These are phyloP conservation scores for Cicer arietinum DNA, from an alignment of 306 rosid species.

Conservation along the genomic window DNA sequence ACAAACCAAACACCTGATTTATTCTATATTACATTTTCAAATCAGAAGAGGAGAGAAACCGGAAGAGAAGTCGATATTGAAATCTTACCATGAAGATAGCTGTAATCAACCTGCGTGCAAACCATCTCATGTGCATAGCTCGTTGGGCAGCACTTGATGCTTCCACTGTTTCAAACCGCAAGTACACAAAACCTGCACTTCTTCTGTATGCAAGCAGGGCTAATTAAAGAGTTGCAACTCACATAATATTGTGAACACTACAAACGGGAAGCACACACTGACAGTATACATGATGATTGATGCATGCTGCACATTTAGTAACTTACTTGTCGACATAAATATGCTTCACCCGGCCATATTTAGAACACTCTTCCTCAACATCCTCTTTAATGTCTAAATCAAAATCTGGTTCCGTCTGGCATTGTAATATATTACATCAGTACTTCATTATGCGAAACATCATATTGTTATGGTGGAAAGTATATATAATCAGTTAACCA, in stretches of 20 bases:
- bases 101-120: constrained; percentile 87
- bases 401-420: constrained; percentile 91
- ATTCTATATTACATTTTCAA: not conserved
- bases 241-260: not conserved
- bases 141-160: constrained; percentile 86
- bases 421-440: constrained; percentile 40
- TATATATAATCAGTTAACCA: constrained; percentile 31
- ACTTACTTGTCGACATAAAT: constrained; percentile 97
- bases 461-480: constrained; percentile 9
- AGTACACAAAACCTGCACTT: constrained; percentile 88
- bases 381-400: constrained; percentile 92
- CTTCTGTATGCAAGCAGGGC: constrained; percentile 56
- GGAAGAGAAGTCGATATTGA: not conserved
- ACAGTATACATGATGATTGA: constrained; percentile 27
- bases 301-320: not conserved
- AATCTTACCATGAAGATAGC: constrained; percentile 84
- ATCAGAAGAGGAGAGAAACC: not conserved
- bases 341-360: constrained; percentile 88
- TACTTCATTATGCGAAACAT: constrained; percentile 24
- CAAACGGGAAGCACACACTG: not conserved
- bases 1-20: not conserved
- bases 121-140: constrained; percentile 96
- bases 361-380: constrained; percentile 95
- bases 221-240: constrained; percentile 22
- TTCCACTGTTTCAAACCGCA: constrained; percentile 85